Evolutionary conservation across 768 basidiomycete species (phyloP).

Genomic region (Ramaria rubella): DNA sequence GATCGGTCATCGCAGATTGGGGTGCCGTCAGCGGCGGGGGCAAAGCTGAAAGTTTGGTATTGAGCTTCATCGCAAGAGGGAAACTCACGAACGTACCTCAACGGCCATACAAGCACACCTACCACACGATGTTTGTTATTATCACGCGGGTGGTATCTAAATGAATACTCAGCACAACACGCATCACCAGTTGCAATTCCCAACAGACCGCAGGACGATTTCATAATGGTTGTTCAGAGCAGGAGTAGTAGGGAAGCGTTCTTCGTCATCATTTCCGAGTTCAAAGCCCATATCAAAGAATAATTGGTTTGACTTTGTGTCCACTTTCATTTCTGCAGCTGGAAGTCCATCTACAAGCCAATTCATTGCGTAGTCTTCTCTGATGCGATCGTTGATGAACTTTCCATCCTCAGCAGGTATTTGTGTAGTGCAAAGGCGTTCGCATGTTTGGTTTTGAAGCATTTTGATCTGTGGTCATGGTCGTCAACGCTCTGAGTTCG

Average conservation of each 20-base stretch:
- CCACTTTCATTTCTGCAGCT: constrained; percentile 86
- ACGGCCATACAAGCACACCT: constrained; percentile 84
- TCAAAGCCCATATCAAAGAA: constrained; percentile 96
- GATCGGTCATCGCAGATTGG: constrained; percentile 44
- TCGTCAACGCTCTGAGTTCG: background rate
- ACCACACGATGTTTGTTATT: constrained; percentile 77
- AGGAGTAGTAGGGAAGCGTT: constrained; percentile 47
- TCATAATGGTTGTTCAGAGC: constrained; percentile 92
- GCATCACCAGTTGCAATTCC: constrained; percentile 31
- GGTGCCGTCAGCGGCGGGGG: constrained; percentile 46
- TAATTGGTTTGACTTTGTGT: constrained; percentile 68
- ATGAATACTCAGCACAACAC: constrained; percentile 10
- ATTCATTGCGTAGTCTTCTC: constrained; percentile 88
- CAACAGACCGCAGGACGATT: constrained; percentile 50
- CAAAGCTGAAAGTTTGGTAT: constrained; percentile 41
- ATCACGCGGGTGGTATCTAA: constrained; percentile 74
- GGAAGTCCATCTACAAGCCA: constrained; percentile 95
- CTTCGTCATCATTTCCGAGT: constrained; percentile 68
- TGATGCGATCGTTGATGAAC: constrained; percentile 88
- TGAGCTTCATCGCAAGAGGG: background rate
- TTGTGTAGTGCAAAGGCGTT: constrained; percentile 55
- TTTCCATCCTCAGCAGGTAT: constrained; percentile 68
- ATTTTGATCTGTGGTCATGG: constrained; percentile 57
- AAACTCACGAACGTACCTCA: constrained; percentile 27
- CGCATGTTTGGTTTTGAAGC: constrained; percentile 75